Evolutionary conservation across 768 basidiomycete species (phyloP).

Genomic region (Sarcodon aspratus): DNA sequence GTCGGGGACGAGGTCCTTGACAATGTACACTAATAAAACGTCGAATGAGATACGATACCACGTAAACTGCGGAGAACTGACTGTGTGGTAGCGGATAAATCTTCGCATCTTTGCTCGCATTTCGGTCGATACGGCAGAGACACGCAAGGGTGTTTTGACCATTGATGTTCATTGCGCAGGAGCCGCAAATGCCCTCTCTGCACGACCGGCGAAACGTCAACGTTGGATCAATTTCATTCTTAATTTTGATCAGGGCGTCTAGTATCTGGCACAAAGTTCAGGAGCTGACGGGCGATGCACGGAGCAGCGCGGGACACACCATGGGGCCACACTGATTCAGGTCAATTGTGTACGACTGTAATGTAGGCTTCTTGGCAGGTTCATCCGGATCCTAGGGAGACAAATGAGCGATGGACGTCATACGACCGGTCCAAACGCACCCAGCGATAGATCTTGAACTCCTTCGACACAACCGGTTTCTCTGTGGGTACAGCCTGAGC

Average conservation of each 20-base stretch:
- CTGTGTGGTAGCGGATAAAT: constrained; percentile 98
- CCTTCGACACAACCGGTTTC: constrained; percentile 72
- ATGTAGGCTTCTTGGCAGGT: constrained; percentile 79
- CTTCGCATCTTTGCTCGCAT: constrained; percentile 61
- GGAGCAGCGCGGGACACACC: constrained; percentile 30
- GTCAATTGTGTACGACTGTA: constrained; percentile 89
- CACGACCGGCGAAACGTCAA: constrained; percentile 92
- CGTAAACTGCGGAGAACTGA: constrained; percentile 26
- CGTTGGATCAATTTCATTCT: constrained; percentile 96
- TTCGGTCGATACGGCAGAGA: constrained; percentile 87
- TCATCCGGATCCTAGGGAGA: constrained; percentile 77
- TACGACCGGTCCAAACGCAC: constrained; percentile 30
- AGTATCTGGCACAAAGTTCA: constrained; percentile 41
- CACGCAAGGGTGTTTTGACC: constrained; percentile 98
- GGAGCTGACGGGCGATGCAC: not conserved
- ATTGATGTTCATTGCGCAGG: constrained; percentile 98
- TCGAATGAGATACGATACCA: not conserved
- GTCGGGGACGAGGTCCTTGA: constrained; percentile 96
- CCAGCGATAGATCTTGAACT: constrained; percentile 99
- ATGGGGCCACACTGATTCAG: constrained; percentile 94
- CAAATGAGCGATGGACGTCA: not conserved
- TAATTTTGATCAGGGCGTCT: constrained; percentile 96
- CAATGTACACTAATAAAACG: constrained; percentile 73
- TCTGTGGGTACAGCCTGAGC: constrained; percentile 37
- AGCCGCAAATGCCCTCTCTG: constrained; percentile 94